Evolutionary conservation across 2,329 filamentous ascomycete species (phyloP).

Genomic region (Lecanicillium sp.): DNA sequence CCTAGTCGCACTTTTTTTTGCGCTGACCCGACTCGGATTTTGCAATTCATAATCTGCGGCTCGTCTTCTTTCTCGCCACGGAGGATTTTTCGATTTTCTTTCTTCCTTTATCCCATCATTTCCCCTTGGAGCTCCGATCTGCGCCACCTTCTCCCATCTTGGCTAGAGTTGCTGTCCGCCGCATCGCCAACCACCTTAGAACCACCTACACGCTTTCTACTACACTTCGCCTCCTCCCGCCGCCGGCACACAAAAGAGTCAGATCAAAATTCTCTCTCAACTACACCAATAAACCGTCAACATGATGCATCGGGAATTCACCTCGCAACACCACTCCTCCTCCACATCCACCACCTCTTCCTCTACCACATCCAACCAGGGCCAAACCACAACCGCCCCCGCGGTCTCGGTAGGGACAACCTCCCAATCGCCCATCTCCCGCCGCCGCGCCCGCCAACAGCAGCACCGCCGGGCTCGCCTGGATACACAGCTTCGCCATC

Average conservation of each 20-base stretch:
- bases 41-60: not conserved
- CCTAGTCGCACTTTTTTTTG: no score
- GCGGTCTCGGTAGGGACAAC: slow-evolving; percentile 26
- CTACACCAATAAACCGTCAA: not conserved
- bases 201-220: no score
- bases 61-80: not conserved
- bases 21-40: no score
- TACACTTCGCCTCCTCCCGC: not conserved
- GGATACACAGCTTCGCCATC: no score
- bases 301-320: slow-evolving; percentile 8
- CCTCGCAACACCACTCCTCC: slow-evolving; percentile 6
- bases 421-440: slow-evolving; percentile 18
- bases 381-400: slow-evolving; percentile 12
- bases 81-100: not conserved
- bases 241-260: not conserved
- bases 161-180: no score
- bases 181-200: no score
- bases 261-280: not conserved
- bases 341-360: slow-evolving; percentile 11
- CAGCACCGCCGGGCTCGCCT: slow-evolving; percentile 1
- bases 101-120: not conserved
- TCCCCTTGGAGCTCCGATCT: not conserved
- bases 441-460: slow-evolving; percentile 8
- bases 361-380: slow-evolving; percentile 8
- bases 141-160: not conserved